phyloP scores from a whole-genome alignment of 768 basidiomycete species.

The Boletellus sp. region DNA sequence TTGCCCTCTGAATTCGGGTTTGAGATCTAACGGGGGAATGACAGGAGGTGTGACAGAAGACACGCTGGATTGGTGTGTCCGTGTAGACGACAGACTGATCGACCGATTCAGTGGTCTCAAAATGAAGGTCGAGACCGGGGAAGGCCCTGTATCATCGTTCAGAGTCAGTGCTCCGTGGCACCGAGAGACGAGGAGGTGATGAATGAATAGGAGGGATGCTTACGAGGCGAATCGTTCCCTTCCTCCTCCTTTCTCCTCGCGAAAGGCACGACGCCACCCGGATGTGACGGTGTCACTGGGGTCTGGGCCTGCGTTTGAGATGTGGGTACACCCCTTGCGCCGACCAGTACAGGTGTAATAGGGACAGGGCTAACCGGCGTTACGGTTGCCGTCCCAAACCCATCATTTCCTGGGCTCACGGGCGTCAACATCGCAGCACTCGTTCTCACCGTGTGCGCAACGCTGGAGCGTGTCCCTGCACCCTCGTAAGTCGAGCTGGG shows the following conservation, averaged over 20 bases:
- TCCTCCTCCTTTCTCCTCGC: slow-evolving; percentile 28
- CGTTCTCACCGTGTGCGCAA: slow-evolving; percentile 34
- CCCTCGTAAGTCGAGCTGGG: slow-evolving; percentile 25
- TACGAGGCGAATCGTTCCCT: slow-evolving; percentile 37
- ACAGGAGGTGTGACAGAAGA: slow-evolving; percentile 41
- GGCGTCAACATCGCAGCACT: slow-evolving; percentile 28
- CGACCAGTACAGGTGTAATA: slow-evolving; percentile 23
- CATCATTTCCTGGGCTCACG: slow-evolving; percentile 20
- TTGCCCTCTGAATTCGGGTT: slow-evolving; percentile 46
- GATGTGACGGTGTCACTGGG: slow-evolving; percentile 20
- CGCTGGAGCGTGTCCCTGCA: slow-evolving; percentile 24
- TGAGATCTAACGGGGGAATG: slow-evolving; percentile 59
- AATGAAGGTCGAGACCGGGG: slow-evolving; percentile 55
- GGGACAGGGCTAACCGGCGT: slow-evolving; percentile 30
- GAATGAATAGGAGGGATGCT: slow-evolving; percentile 28
- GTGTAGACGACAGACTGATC: slow-evolving; percentile 59
- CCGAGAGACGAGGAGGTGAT: not conserved
- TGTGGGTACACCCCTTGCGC: slow-evolving; percentile 12
- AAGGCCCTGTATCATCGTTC: slow-evolving; percentile 37
- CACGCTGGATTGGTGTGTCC: slow-evolving; percentile 47
- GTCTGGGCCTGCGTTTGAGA: slow-evolving; percentile 18
- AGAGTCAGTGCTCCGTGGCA: slow-evolving; percentile 2
- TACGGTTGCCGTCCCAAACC: slow-evolving; percentile 20
- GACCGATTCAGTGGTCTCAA: slow-evolving; percentile 64
- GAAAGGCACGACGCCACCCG: slow-evolving; percentile 22